These are phyloP conservation scores for Nakaseomyces uthaithaninus DNA, from an alignment of 1,139 yeast species.

Conservation along the genomic window DNA sequence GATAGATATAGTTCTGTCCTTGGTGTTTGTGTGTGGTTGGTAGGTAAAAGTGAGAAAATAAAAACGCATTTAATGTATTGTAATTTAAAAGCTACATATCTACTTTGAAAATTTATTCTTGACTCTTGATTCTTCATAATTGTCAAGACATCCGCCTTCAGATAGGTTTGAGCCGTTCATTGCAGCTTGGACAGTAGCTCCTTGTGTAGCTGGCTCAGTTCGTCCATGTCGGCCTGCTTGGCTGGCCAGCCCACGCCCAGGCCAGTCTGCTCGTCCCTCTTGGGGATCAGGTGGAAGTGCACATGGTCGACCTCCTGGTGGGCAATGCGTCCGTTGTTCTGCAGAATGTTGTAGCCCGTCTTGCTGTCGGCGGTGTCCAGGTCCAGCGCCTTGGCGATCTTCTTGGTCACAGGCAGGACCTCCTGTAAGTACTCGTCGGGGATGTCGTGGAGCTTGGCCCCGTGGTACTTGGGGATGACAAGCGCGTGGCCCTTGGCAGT, in stretches of 20 bases:
- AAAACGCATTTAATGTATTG: too few species aligned
- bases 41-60: too few species aligned
- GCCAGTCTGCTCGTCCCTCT: conserved; percentile 61
- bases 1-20: too few species aligned
- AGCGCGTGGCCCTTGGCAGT: conserved; percentile 81
- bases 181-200: conserved; percentile 49
- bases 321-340: conserved; percentile 89
- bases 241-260: conserved; percentile 89
- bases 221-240: conserved; percentile 62
- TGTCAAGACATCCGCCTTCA: not conserved
- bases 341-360: conserved; percentile 60
- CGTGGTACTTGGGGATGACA: conserved; percentile 86
- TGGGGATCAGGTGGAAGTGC: conserved; percentile 93
- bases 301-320: conserved; percentile 94
- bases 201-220: conserved; percentile 58
- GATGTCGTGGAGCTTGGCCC: conserved; percentile 80
- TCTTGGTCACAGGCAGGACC: conserved; percentile 78
- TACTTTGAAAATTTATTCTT: too few species aligned
- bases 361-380: conserved; percentile 53
- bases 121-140: not conserved
- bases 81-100: too few species aligned
- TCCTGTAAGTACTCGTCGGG: conserved; percentile 88
- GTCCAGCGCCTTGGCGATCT: conserved; percentile 59
- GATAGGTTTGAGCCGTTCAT: too few species aligned
- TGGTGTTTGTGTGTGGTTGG: too few species aligned